phyloP scores from a whole-genome alignment of 805 yeast genomes.

The Yamadazyma nakazawae region DNA sequence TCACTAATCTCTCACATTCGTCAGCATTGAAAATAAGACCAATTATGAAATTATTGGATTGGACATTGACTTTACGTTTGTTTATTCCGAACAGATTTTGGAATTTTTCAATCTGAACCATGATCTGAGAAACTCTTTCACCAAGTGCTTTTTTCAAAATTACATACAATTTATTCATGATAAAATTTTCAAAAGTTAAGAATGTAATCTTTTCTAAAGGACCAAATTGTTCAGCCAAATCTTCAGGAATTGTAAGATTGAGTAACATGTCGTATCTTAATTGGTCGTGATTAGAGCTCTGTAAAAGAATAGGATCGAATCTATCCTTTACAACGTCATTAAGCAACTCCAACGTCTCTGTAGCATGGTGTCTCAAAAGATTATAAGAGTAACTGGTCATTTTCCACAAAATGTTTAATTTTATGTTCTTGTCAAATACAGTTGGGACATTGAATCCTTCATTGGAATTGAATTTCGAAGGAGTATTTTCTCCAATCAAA shows the following conservation, averaged over 20 bases:
- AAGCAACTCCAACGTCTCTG: slow-evolving; percentile 61
- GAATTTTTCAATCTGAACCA: slow-evolving; percentile 26
- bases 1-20: slow-evolving; percentile 76
- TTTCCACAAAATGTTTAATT: slow-evolving; percentile 77
- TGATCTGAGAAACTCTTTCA: slow-evolving; percentile 40
- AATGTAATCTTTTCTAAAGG: slow-evolving; percentile 71
- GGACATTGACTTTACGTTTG: slow-evolving; percentile 51
- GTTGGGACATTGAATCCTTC: slow-evolving; percentile 74
- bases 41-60: slow-evolving; percentile 36
- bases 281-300: slow-evolving; percentile 48
- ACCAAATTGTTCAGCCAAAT: slow-evolving; percentile 49
- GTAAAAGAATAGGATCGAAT: slow-evolving; percentile 73
- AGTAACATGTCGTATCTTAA: slow-evolving; percentile 67
- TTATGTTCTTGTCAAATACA: slow-evolving; percentile 70
- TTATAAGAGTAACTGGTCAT: slow-evolving; percentile 68
- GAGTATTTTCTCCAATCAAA: slow-evolving; percentile 40
- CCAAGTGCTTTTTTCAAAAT: slow-evolving; percentile 58
- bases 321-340: slow-evolving; percentile 82
- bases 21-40: slow-evolving; percentile 69
- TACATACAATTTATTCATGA: slow-evolving; percentile 58
- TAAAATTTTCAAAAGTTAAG: slow-evolving; percentile 63
- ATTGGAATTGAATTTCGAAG: slow-evolving; percentile 42
- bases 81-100: slow-evolving; percentile 35
- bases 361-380: slow-evolving; percentile 61
- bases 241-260: slow-evolving; percentile 46